Base-by-base conservation (phyloP, 1,284 basidiomycete genomes). In the Boletus sp. region DNA sequence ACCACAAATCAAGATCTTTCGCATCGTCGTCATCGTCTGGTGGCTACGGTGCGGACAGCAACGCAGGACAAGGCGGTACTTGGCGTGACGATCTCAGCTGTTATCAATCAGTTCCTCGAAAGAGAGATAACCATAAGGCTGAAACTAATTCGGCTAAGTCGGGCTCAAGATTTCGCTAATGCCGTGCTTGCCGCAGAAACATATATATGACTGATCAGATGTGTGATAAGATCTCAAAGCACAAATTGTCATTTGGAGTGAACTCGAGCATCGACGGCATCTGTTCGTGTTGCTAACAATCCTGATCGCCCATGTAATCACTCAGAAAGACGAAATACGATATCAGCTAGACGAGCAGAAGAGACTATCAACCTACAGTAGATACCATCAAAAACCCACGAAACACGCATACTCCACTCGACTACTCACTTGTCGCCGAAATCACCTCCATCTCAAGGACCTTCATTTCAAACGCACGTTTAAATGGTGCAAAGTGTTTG, bases 391-490 rank as follows among this genome's bases (percentile, higher is more conserved):
- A 13, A 43, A 41, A 36, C 22, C 8, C 20, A 10, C 8, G 13
- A 29, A 33, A 25, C 14, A 2, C 17, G 5, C 19, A 44, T 26
- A 25, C 17, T 4, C 16, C n/a, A 1, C 29, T 44, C 36, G 4
- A 41, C 49, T 56, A 66, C 63, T 60, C 59, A 63, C 65, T 58
- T 1, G 50, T 51, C 27, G 62, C 70, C 20, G 35, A 52, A 13
- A 61, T 59, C 10, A 75, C 57, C 44, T 72, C 60, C 38, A 66
- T 69, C 54, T 77, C 75, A 13, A 72, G 66, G 2, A 74, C 49
- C 33, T 69, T 64, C 61, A 69, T 66, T 43, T 75, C 69, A 43
- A 75, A 78, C 1, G 73, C 69, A 30, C 52, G 55, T 57, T 68
- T 68, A 57, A 77, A 77, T 9, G 59, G 57, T n/a, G 57, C 54